Percentiles rank a stretch among this genome's conserved stretches.
Evolutionary conservation across 495 filamentous ascomycete species (phyloP).

Genomic region (Penicillium goetzii): DNA sequence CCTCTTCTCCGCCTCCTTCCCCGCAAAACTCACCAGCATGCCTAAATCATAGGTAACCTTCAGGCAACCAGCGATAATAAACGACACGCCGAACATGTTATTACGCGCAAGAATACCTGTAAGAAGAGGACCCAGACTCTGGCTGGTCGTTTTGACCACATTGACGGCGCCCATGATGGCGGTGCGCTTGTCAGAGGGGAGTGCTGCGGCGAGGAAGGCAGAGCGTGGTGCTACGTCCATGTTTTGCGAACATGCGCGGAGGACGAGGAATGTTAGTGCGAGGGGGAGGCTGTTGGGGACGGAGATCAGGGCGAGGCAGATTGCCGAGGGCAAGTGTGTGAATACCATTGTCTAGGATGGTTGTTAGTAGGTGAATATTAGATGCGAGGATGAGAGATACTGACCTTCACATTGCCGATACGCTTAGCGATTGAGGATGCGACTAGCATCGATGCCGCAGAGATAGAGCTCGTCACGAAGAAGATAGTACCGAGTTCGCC

Average conservation of each 20-base stretch:
- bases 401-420: constrained; percentile 73
- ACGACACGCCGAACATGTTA: constrained; percentile 69
- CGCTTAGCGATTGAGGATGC: constrained; percentile 74
- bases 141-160: constrained; percentile 64
- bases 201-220: constrained; percentile 75
- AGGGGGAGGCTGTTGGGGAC: constrained; percentile 58
- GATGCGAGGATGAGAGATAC: neutral
- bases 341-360: constrained; percentile 74
- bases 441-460: constrained; percentile 69
- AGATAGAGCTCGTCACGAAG: constrained; percentile 65
- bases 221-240: constrained; percentile 85
- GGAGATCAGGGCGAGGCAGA: constrained; percentile 72
- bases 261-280: constrained; percentile 64
- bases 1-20: constrained; percentile 35
- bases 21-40: constrained; percentile 67
- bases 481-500: constrained; percentile 73
- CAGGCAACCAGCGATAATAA: constrained; percentile 70
- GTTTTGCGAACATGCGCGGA: constrained; percentile 70
- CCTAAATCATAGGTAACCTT: constrained; percentile 75
- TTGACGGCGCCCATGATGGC: constrained; percentile 75
- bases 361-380: constrained; percentile 9
- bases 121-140: constrained; percentile 65
- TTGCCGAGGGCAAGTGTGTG: constrained; percentile 76
- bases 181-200: constrained; percentile 74
- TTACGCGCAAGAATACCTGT: constrained; percentile 70